Conservation (phyloP, 176 grass and related monocot species). For the Oryza officinalis region DNA sequence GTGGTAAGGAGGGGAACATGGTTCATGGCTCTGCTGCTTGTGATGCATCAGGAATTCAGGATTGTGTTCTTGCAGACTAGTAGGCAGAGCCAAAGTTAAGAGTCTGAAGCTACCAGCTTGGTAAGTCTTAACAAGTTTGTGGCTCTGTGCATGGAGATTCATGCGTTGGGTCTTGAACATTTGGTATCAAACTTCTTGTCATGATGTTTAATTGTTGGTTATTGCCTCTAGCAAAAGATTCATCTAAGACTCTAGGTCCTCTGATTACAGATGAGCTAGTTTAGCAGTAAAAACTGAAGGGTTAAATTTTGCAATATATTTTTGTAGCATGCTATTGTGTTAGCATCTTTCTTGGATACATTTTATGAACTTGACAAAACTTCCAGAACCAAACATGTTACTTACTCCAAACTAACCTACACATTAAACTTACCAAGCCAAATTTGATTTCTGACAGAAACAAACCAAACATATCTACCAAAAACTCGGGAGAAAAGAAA, state of each 20-base stretch:
- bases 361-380: background rate
- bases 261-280: background rate
- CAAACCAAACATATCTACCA: background rate
- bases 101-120: background rate
- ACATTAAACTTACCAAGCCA: background rate
- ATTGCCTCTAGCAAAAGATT: background rate
- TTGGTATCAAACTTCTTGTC: background rate
- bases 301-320: background rate
- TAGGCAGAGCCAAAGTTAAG: background rate
- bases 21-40: constrained; percentile 18
- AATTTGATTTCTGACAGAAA: background rate
- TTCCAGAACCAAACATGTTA: background rate
- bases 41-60: constrained; percentile 4
- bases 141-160: background rate
- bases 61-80: background rate
- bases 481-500: background rate
- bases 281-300: too few relatives aligned
- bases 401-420: background rate
- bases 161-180: background rate
- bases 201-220: background rate
- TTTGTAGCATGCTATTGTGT: background rate
- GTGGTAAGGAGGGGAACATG: background rate
- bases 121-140: background rate
- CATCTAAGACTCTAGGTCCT: background rate
- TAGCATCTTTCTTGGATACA: background rate